Conservation (phyloP, 2,329 filamentous ascomycete species). For the Monilinia vaccinii-corymbosi region DNA sequence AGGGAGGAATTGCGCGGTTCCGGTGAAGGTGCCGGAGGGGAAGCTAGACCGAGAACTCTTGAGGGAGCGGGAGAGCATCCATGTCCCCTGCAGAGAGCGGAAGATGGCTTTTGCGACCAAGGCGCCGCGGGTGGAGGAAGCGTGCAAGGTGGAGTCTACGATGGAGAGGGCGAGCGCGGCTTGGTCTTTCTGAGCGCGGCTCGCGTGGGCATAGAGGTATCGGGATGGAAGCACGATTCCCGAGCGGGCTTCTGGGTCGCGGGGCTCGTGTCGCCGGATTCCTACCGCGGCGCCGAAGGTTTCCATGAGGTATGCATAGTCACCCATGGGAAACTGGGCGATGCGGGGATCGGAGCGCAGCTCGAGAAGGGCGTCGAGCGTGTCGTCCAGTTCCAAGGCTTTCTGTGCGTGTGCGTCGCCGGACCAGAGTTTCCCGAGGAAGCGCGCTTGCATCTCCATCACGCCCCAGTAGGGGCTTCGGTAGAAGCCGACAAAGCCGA, state of each 20-base stretch:
- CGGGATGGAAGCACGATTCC: constrained; percentile 35
- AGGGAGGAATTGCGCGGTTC: constrained; percentile 56
- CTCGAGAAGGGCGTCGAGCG: constrained; percentile 21
- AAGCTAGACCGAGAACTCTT: constrained; percentile 45
- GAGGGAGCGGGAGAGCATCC: constrained; percentile 53
- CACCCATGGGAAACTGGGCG: constrained; percentile 73
- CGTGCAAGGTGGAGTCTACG: constrained; percentile 14
- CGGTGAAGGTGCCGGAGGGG: constrained; percentile 55
- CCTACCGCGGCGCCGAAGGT: constrained; percentile 53
- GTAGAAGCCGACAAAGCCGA: constrained; percentile 80
- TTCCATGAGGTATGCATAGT: constrained; percentile 70
- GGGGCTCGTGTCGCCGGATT: constrained; percentile 35
- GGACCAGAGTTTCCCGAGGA: constrained; percentile 54
- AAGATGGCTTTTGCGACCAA: constrained; percentile 62
- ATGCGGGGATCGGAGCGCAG: constrained; percentile 32
- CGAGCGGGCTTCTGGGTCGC: constrained; percentile 28
- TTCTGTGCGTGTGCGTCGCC: constrained; percentile 18
- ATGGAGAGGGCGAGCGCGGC: constrained; percentile 32
- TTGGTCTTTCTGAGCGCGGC: constrained; percentile 34
- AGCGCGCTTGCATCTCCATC: constrained; percentile 76
- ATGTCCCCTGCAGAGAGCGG: constrained; percentile 59
- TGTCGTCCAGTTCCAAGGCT: constrained; percentile 21
- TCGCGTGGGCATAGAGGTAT: constrained; percentile 38
- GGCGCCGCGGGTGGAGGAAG: constrained; percentile 26
- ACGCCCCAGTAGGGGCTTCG: constrained; percentile 78